phyloP scores from a whole-genome alignment of 306 rosid genomes.

The Vigna hirtella region DNA sequence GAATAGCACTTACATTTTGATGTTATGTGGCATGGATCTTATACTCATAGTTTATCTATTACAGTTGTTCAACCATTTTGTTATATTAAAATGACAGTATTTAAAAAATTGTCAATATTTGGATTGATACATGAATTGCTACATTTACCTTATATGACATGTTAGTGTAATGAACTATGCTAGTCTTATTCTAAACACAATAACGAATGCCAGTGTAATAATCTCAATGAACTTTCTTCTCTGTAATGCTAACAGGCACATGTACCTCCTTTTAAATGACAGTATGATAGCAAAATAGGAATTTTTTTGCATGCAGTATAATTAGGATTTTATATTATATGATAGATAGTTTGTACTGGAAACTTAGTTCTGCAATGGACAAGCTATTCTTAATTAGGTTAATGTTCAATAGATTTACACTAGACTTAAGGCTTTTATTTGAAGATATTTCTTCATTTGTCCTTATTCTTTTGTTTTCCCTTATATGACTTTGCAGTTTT shows the following conservation, averaged over 20 bases:
- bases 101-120: conserved; percentile 5
- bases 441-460: conserved; percentile 16
- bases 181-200: conserved; percentile 26
- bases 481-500: conserved; percentile 63
- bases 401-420: conserved; percentile 12
- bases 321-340: conserved; percentile 6
- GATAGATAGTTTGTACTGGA: conserved; percentile 28
- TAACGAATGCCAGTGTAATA: background rate
- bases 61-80: background rate
- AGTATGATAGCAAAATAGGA: background rate
- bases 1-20: background rate
- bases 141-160: conserved; percentile 1
- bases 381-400: background rate
- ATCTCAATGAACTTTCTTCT: conserved; percentile 24
- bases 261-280: conserved; percentile 22
- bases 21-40: background rate
- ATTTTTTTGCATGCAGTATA: conserved; percentile 14
- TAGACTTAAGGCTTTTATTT: conserved; percentile 22
- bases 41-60: background rate
- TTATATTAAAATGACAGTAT: background rate
- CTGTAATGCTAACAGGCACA: background rate
- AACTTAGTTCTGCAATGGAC: conserved; percentile 13
- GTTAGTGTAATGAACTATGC: conserved; percentile 24
- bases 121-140: conserved; percentile 19
- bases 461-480: conserved; percentile 7